phyloP scores from a whole-genome alignment of 2,329 filamentous ascomycete genomes.

The Penicillium sp. region DNA sequence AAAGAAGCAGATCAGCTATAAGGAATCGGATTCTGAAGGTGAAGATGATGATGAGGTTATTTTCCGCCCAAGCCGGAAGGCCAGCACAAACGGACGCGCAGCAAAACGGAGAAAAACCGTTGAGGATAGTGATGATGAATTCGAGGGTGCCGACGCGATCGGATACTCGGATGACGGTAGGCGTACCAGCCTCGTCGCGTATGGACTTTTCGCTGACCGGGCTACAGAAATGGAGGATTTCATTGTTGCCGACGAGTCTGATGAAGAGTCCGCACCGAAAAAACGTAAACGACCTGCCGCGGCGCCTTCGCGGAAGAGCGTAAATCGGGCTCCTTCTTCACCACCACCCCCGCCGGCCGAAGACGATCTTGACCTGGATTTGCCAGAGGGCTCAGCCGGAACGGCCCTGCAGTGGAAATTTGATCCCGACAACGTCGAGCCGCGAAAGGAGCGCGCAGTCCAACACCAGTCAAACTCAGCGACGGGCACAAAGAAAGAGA shows the following conservation, averaged over 20 bases:
- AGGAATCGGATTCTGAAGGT: constrained; percentile 73
- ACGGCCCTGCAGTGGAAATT: constrained; percentile 79
- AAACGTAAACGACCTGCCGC: constrained; percentile 65
- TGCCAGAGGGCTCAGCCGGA: constrained; percentile 52
- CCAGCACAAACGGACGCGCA: constrained; percentile 39
- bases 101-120: constrained; percentile 58
- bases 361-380: constrained; percentile 52
- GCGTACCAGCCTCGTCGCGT: not conserved
- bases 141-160: constrained; percentile 53
- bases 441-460: constrained; percentile 44
- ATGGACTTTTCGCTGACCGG: constrained; percentile 5
- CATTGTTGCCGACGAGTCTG: constrained; percentile 78
- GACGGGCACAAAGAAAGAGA: constrained; percentile 46
- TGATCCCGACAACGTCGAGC: constrained; percentile 54
- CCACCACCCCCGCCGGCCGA: constrained; percentile 50
- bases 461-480: constrained; percentile 30
- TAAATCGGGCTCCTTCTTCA: constrained; percentile 29
- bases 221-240: constrained; percentile 74
- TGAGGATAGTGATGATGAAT: constrained; percentile 63
- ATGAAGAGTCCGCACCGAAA: constrained; percentile 59
- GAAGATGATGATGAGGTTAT: constrained; percentile 65
- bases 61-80: constrained; percentile 51
- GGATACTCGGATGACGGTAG: constrained; percentile 47
- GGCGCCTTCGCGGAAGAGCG: constrained; percentile 34
- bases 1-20: constrained; percentile 61